phyloP scores from a whole-genome alignment of 495 filamentous ascomycete species.

The Daldinia grandis region DNA sequence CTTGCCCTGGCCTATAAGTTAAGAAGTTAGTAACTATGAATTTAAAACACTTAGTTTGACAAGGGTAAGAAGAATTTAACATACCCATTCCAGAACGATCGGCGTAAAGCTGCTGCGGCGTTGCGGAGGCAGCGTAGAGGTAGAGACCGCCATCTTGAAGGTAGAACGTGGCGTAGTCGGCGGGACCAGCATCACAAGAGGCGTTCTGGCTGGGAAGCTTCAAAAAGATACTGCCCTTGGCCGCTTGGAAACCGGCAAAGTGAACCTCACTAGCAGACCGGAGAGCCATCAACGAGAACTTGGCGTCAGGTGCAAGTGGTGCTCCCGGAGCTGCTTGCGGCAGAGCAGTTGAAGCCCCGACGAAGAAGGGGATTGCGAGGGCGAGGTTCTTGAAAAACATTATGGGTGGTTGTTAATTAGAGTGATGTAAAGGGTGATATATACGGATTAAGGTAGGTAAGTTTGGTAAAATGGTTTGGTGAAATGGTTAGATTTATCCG shows the following conservation, averaged over 20 bases:
- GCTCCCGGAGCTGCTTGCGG: slow-evolving; percentile 1
- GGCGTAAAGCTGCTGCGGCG: slow-evolving; percentile 58
- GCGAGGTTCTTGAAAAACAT: slow-evolving; percentile 24
- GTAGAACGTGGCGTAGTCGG: slow-evolving; percentile 58
- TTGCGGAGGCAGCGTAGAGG: slow-evolving; percentile 53
- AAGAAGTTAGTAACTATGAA: neutral
- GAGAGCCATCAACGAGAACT: slow-evolving; percentile 58
- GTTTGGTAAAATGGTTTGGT: too few species aligned
- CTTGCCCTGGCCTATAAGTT: slow-evolving; percentile 53
- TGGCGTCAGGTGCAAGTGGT: slow-evolving; percentile 13
- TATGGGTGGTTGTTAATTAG: neutral
- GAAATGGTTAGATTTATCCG: neutral
- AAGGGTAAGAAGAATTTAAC: slow-evolving; percentile 31
- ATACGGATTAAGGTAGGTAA: too few species aligned
- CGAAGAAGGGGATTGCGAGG: slow-evolving; percentile 3
- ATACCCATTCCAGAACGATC: slow-evolving; percentile 62
- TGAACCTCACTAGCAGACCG: slow-evolving; percentile 58
- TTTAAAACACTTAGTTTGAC: neutral
- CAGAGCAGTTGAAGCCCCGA: slow-evolving; percentile 19
- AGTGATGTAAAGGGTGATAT: neutral
- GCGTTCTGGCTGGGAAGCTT: slow-evolving; percentile 54
- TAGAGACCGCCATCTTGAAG: slow-evolving; percentile 55
- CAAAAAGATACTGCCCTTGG: slow-evolving; percentile 55
- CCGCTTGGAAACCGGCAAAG: slow-evolving; percentile 52
- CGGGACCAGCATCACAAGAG: slow-evolving; percentile 52